A percentile compares a stretch with the other conserved stretches of the same genome.
Evolutionary conservation across 192 early-diverging fungal genomes (phyloP).

Genomic region (Fimicolochytrium jonesii): DNA sequence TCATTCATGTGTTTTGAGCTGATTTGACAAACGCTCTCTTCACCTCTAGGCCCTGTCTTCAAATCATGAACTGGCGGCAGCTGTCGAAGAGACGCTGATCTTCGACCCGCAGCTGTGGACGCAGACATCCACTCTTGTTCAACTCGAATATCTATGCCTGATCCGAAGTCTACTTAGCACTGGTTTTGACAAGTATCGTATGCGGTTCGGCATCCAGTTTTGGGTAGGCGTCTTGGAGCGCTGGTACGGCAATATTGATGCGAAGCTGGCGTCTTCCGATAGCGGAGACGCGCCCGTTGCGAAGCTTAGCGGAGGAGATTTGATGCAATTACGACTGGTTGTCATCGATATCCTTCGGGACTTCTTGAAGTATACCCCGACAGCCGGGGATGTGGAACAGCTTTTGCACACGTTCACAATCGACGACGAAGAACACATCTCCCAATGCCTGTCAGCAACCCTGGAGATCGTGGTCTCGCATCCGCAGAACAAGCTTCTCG

Average conservation of each 20-base stretch:
- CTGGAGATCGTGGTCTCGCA: not conserved
- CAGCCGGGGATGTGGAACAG: not conserved
- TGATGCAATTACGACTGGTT: too few species aligned
- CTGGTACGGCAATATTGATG: constrained; percentile 32
- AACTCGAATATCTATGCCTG: constrained; percentile 35
- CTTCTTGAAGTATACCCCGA: not conserved
- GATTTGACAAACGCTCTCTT: too few species aligned
- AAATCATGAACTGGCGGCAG: not conserved
- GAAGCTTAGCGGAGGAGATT: too few species aligned
- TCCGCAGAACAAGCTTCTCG: constrained; percentile 3
- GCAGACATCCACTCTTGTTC: constrained; percentile 17
- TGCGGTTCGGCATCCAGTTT: constrained; percentile 27
- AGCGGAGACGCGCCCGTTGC: too few species aligned
- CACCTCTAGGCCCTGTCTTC: not conserved
- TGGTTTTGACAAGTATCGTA: constrained; percentile 11
- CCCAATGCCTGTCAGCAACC: not conserved
- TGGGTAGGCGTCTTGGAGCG: constrained; percentile 35
- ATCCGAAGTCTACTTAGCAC: constrained; percentile 6
- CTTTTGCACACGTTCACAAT: not conserved
- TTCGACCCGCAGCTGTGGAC: constrained; percentile 39
- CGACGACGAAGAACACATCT: constrained; percentile 2
- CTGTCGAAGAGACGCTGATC: constrained; percentile 26
- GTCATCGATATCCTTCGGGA: constrained; percentile 6
- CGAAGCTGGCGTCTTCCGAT: too few species aligned
- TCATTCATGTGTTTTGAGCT: too few species aligned